A percentile compares a stretch with the other conserved stretches of the same genome.
Evolutionary conservation across 192 early-diverging fungal species (phyloP).

Genomic region (Coemansia sp.): DNA sequence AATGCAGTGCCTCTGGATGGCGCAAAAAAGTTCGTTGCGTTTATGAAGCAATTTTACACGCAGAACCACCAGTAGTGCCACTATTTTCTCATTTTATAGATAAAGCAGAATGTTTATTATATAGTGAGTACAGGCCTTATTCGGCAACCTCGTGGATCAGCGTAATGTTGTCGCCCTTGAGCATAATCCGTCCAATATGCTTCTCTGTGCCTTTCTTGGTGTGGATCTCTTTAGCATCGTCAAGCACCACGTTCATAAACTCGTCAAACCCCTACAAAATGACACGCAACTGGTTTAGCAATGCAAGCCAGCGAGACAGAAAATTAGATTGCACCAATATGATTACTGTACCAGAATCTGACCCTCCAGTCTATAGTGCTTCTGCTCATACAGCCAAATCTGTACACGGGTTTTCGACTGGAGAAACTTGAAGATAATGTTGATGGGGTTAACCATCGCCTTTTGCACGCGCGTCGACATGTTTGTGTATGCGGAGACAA

Average conservation of each 20-base stretch:
- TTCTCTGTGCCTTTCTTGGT: constrained; percentile 75
- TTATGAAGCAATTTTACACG: constrained; percentile 78
- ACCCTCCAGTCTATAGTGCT: constrained; percentile 86
- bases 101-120: background rate
- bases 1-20: constrained; percentile 90
- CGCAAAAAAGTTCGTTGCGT: constrained; percentile 73
- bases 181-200: constrained; percentile 81
- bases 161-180: constrained; percentile 98
- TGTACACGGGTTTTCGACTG: constrained; percentile 89
- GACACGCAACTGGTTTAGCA: background rate
- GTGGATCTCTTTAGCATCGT: constrained; percentile 82
- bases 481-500: constrained; percentile 10
- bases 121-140: background rate
- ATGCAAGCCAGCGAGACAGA: background rate
- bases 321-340: constrained; percentile 1
- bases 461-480: constrained; percentile 56
- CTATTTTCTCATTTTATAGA: background rate
- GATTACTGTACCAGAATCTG: constrained; percentile 76
- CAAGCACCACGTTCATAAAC: constrained; percentile 96
- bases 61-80: constrained; percentile 15
- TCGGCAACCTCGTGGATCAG: constrained; percentile 60
- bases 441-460: constrained; percentile 63
- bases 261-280: constrained; percentile 89
- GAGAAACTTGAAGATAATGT: constrained; percentile 94
- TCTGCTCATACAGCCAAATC: constrained; percentile 94